A percentile compares a stretch with the other conserved stretches of the same genome.
Conservation (phyloP, 2,329 filamentous ascomycete species). For the Bipolaris victoriae region DNA sequence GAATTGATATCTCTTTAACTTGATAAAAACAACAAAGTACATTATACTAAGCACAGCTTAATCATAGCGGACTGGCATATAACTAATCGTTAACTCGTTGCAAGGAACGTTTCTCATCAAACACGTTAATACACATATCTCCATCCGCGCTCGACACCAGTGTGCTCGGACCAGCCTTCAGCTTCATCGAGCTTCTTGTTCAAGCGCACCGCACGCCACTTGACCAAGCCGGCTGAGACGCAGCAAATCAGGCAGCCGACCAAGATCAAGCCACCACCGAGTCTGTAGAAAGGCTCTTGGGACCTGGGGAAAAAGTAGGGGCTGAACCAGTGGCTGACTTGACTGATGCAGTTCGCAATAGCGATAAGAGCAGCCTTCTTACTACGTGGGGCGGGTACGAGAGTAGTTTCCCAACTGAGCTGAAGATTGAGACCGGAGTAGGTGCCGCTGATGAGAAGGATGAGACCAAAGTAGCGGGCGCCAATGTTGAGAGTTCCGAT, state of each 20-base stretch:
- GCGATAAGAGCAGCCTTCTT: slow-evolving; percentile 54
- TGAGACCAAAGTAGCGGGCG: slow-evolving; percentile 38
- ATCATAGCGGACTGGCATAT: no score
- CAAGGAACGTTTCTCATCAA: not conserved
- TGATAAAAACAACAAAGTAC: no score
- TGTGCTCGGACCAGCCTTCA: slow-evolving; percentile 34
- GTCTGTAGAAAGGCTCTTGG: slow-evolving; percentile 32
- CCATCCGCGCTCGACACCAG: slow-evolving; percentile 38
- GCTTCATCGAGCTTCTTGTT: slow-evolving; percentile 40
- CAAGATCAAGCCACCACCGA: slow-evolving; percentile 34
- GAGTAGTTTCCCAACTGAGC: slow-evolving; percentile 52
- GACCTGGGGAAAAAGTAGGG: slow-evolving; percentile 48
- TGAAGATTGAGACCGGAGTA: slow-evolving; percentile 52
- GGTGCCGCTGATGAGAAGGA: slow-evolving; percentile 45
- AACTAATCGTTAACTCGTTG: not conserved
- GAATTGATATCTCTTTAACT: no score
- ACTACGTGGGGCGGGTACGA: slow-evolving; percentile 50
- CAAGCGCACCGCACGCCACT: slow-evolving; percentile 31
- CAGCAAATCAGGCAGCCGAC: slow-evolving; percentile 35
- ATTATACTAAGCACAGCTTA: no score
- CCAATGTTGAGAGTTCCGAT: slow-evolving; percentile 40
- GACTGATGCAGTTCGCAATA: slow-evolving; percentile 52
- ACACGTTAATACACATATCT: slow-evolving; percentile 31
- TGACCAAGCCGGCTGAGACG: slow-evolving; percentile 10
- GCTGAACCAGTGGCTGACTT: slow-evolving; percentile 52